These are phyloP conservation scores for Volvox africanus DNA, from an alignment of 139 green algal genomes.

Conservation along the genomic window DNA sequence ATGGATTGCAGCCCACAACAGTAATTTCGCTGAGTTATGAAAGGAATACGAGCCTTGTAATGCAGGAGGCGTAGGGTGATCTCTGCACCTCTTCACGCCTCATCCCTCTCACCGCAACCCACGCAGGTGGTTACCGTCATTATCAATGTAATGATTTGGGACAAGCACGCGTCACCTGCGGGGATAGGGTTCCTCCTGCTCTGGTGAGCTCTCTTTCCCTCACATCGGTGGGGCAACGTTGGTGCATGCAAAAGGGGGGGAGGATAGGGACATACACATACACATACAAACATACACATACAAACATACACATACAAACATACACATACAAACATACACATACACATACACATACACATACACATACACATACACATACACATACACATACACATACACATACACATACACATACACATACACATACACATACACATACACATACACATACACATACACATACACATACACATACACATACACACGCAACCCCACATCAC, in stretches of 20 bases:
- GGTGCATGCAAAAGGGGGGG: not conserved
- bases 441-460: not conserved
- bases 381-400: not conserved
- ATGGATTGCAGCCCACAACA: not conserved
- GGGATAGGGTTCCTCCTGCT: constrained; percentile 56
- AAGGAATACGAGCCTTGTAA: not conserved
- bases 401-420: not conserved
- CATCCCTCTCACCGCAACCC: not conserved
- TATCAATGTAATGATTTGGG: constrained; percentile 59
- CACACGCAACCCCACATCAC: not conserved
- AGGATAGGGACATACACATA: not conserved
- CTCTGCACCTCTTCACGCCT: not conserved
- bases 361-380: not conserved
- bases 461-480: not conserved
- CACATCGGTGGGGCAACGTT: not conserved
- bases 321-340: no score
- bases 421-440: not conserved
- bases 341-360: not conserved
- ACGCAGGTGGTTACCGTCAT: constrained; percentile 53
- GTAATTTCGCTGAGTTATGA: not conserved
- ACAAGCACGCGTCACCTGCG: constrained; percentile 52
- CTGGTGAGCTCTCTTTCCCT: constrained; percentile 30
- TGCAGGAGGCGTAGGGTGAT: not conserved
- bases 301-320: not conserved
- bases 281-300: not conserved